Base-by-base conservation (phyloP, 345 rosid species). In the Boechera retrofracta region DNA sequence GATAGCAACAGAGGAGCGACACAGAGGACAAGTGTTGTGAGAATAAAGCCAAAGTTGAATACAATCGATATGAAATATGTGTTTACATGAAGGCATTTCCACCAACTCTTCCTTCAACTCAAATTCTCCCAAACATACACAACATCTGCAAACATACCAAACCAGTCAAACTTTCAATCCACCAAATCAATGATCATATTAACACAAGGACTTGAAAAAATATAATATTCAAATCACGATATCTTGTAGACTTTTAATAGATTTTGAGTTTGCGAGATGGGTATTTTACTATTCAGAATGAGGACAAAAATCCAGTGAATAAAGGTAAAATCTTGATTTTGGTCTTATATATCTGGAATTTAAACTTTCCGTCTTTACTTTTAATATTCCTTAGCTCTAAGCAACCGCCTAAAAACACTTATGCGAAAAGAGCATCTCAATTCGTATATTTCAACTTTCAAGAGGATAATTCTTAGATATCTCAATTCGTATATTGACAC, bases 61-160 rank as follows among this genome's bases (percentile, higher is more conserved):
- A 84, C 98, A 94, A n/a, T 94, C 89, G 2, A 80, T 76, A 73
- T 94, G 98, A 74, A 94, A 92, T 58, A 94, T 88, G 79, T 94
- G 98, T 76, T 86, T 89, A 79, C 98, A 92, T 38, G 77, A 83
- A 64, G 98, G 97, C 74, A 92, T 83, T 80, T 92, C 97, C 49
- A 88, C 87, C 83, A 92, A 61, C 81, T 90, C 91, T 80, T 92
- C 98, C 77, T 90, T 81, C 67, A 94, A 80, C 82, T 90, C 96
- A 41, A 84, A 94, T 58, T 94, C 98, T 38, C 97, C 98, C 80
- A 94, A 82, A 82, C 98, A 94, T 29, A 94, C 97, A 76, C 98
- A 90, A 45, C 98, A 94, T 75, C 98, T 94, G 83, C 79, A 52
- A 6, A 9, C 15, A 16, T 29, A 31, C 51, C 21, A 33, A 53